A percentile compares a stretch with the other conserved stretches of the same genome.
Evolutionary conservation across 768 basidiomycete genomes (phyloP).

Genomic region (Naganishia onofrii): DNA sequence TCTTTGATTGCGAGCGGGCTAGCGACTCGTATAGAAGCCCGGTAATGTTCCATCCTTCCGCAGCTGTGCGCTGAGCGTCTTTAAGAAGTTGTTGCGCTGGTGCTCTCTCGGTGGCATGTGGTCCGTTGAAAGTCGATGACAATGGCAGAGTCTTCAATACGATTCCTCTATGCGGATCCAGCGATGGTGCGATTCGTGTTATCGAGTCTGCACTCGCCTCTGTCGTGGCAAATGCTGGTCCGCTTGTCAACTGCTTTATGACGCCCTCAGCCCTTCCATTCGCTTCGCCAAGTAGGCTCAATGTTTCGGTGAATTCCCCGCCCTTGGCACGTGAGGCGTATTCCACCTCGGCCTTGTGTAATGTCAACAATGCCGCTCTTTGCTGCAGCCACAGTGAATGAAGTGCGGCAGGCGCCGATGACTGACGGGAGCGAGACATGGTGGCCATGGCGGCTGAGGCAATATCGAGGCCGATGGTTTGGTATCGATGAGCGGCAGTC

Average conservation of each 20-base stretch:
- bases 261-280: slow-evolving; percentile 23
- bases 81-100: slow-evolving; percentile 35
- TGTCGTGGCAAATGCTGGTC: neutral
- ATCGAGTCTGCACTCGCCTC: neutral
- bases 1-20: slow-evolving; percentile 12
- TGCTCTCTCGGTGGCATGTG: slow-evolving; percentile 4
- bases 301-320: slow-evolving; percentile 8
- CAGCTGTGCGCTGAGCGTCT: slow-evolving; percentile 41
- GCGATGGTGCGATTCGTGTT: neutral
- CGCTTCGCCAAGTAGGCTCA: slow-evolving; percentile 18
- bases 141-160: neutral
- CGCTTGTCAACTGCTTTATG: slow-evolving; percentile 14
- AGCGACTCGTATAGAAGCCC: slow-evolving; percentile 31
- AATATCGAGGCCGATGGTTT: slow-evolving; percentile 28
- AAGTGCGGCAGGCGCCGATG: slow-evolving; percentile 32
- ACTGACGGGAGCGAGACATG: neutral
- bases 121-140: neutral
- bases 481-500: slow-evolving; percentile 34
- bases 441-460: neutral
- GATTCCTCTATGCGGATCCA: slow-evolving; percentile 21
- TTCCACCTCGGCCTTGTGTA: slow-evolving; percentile 43
- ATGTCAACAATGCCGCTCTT: slow-evolving; percentile 37
- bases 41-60: slow-evolving; percentile 36
- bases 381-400: slow-evolving; percentile 44
- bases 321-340: slow-evolving; percentile 35